Evolutionary conservation across 768 basidiomycete species (phyloP).

Genomic region (Lepiota subincarnata): DNA sequence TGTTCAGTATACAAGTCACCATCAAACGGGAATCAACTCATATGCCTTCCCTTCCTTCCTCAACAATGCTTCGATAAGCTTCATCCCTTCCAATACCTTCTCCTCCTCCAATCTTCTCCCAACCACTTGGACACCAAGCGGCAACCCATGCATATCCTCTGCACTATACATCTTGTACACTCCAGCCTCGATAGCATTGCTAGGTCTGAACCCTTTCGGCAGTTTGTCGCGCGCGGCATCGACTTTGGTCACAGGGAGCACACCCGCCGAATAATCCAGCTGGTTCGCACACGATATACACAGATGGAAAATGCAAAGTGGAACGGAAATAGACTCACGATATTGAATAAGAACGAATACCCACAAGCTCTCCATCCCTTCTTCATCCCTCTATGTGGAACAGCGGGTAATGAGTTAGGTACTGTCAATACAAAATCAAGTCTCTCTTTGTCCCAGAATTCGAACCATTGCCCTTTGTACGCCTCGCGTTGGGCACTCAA

Average conservation of each 20-base stretch:
- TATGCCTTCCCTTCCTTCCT: conserved; percentile 20
- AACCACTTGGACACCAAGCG: conserved; percentile 58
- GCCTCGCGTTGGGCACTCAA: conserved; percentile 45
- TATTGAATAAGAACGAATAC: conserved; percentile 61
- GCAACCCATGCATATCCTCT: conserved; percentile 51
- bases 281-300: conserved; percentile 11
- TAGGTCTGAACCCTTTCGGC: conserved; percentile 26
- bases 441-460: conserved; percentile 33
- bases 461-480: conserved; percentile 39
- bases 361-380: conserved; percentile 48
- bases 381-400: conserved; percentile 50
- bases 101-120: conserved; percentile 61
- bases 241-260: conserved; percentile 56
- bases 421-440: conserved; percentile 60
- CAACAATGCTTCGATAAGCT: conserved; percentile 39
- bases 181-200: conserved; percentile 41
- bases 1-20: too few relatives aligned
- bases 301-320: neutral
- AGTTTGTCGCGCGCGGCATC: conserved; percentile 39
- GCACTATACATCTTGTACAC: conserved; percentile 50
- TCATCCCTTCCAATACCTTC: conserved; percentile 58
- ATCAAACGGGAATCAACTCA: conserved; percentile 5
- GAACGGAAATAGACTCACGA: conserved; percentile 32
- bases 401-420: conserved; percentile 52
- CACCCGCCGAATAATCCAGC: conserved; percentile 44